phyloP scores from a whole-genome alignment of 805 yeast genomes.

The Lipomyces mesembrius region DNA sequence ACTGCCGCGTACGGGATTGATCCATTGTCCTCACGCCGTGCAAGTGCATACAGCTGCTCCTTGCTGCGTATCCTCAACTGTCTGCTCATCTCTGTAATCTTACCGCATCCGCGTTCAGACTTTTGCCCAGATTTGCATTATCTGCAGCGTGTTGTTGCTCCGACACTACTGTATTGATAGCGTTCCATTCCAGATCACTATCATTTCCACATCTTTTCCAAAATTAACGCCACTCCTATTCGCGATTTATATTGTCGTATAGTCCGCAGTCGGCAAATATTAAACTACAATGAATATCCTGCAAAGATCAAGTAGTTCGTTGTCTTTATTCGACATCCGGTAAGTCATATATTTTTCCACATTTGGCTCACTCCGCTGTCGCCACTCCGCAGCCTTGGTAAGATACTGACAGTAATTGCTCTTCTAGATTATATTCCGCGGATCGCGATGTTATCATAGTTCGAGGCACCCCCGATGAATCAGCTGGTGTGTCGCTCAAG shows the following conservation, averaged over 20 bases:
- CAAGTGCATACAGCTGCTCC: neutral
- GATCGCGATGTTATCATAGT: constrained; percentile 81
- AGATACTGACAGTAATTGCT: neutral
- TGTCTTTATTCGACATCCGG: constrained; percentile 54
- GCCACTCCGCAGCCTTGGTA: neutral
- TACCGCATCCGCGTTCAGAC: neutral
- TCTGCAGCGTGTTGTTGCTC: neutral
- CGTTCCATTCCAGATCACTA: neutral
- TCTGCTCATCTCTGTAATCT: neutral
- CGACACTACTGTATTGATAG: neutral
- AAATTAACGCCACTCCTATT: neutral
- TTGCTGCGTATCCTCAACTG: neutral
- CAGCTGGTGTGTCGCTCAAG: constrained; percentile 71
- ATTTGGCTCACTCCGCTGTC: neutral
- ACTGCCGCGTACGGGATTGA: neutral
- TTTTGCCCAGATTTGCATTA: neutral
- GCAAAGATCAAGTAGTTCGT: constrained; percentile 41
- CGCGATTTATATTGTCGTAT: neutral
- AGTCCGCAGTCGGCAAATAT: neutral
- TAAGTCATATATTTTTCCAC: constrained; percentile 20
- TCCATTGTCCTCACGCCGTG: no score
- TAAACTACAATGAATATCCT: constrained; percentile 40
- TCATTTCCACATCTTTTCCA: neutral
- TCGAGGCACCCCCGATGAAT: constrained; percentile 77
- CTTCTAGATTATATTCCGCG: constrained; percentile 58